Evolutionary conservation across 2,329 filamentous ascomycete genomes (phyloP).

Genomic region (Knufia petricola): DNA sequence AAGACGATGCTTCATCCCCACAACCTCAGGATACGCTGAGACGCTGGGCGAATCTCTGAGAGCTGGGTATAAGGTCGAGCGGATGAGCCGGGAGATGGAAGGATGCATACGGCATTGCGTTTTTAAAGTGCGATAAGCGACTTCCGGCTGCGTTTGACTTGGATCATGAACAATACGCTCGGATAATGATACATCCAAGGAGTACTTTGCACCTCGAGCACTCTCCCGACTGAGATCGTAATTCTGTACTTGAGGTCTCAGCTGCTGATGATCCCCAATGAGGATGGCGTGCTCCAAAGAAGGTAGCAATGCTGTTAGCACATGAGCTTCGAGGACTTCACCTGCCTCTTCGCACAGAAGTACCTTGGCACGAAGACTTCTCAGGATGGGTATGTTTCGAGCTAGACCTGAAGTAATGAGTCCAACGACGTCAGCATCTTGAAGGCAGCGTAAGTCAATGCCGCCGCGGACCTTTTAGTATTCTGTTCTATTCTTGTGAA

Average conservation of each 20-base stretch:
- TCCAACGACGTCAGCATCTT: constrained; percentile 23
- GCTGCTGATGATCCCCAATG: constrained; percentile 29
- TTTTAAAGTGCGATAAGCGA: constrained; percentile 22
- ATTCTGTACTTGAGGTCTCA: constrained; percentile 24
- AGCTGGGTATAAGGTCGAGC: constrained; percentile 24
- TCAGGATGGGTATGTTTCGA: constrained; percentile 19
- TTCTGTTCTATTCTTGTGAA: neutral
- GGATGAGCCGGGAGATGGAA: constrained; percentile 24
- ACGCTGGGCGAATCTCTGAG: constrained; percentile 20
- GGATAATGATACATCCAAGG: constrained; percentile 52
- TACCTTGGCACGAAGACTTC: constrained; percentile 26
- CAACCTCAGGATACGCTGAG: constrained; percentile 13
- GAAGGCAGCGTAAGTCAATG: neutral
- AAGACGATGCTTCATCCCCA: constrained; percentile 23
- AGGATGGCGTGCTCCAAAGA: constrained; percentile 52
- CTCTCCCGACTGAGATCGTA: constrained; percentile 45
- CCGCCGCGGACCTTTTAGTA: neutral
- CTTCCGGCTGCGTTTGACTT: constrained; percentile 11
- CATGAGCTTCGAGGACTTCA: constrained; percentile 57
- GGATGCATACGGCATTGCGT: constrained; percentile 28
- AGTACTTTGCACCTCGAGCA: constrained; percentile 39
- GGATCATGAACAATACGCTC: constrained; percentile 41
- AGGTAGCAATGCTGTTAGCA: constrained; percentile 49
- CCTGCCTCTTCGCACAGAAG: constrained; percentile 60
- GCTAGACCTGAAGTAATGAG: constrained; percentile 27